Evolutionary conservation across 1,139 yeast genomes (phyloP).

Genomic region (Pneumocystis sp.): DNA sequence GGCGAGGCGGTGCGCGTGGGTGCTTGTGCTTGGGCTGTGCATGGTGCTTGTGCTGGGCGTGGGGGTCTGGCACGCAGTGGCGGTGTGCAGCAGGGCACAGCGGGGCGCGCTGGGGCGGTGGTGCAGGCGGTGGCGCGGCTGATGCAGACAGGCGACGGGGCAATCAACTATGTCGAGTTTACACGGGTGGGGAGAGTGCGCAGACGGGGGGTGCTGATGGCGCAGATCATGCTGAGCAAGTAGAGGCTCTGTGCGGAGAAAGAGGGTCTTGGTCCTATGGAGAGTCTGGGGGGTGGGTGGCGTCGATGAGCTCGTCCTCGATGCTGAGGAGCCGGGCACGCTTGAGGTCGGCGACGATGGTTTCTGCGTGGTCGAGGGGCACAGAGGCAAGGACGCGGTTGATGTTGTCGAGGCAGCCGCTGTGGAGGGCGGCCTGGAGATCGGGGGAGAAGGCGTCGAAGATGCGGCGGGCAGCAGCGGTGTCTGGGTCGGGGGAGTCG

Average conservation of each 20-base stretch:
- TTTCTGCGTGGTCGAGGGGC: conserved; percentile 68
- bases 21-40: too few relatives aligned
- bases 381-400: conserved; percentile 70
- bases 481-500: conserved; percentile 30
- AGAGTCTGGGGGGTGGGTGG: too few relatives aligned
- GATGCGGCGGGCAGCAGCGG: conserved; percentile 34
- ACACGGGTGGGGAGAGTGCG: conserved; percentile 32
- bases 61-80: too few relatives aligned
- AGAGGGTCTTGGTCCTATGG: too few relatives aligned
- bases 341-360: conserved; percentile 55
- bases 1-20: too few relatives aligned
- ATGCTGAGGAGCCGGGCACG: conserved; percentile 75
- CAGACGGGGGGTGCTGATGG: too few relatives aligned
- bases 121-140: background rate
- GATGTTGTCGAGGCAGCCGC: conserved; percentile 59
- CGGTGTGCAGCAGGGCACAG: too few relatives aligned
- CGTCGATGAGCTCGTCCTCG: conserved; percentile 62
- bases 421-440: conserved; percentile 63
- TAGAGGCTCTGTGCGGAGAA: too few relatives aligned
- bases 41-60: too few relatives aligned
- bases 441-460: conserved; percentile 43
- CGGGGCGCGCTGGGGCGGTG: background rate
- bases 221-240: conserved; percentile 32
- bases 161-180: conserved; percentile 89
- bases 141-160: conserved; percentile 44